Evolutionary conservation across 176 grass and related monocot genomes (phyloP), one percentile per base, ranked within the genome.

Genomic region (Bolboschoenus planiculmis): DNA sequence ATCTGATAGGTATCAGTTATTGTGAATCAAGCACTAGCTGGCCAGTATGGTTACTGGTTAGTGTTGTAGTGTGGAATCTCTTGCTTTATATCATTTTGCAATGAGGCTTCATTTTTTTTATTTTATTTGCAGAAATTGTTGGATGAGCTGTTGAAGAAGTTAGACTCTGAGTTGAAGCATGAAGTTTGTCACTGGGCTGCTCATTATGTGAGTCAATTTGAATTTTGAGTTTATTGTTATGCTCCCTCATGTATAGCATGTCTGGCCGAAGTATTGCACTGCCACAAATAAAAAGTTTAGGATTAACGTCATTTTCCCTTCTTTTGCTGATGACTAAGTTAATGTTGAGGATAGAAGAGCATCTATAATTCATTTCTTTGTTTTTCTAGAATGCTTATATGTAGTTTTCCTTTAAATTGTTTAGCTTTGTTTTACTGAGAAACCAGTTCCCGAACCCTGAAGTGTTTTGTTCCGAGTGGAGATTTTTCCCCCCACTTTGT

Each of bases 151-250:
- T 66, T 99, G 65, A 99, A 84, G 87, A 99, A 99, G 83, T 81
- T 99, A 86, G 97, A 96, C 44, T 90, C 87, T 72, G 93, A 99
- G 82, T 83, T 99, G 75, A 99, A 99, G 78, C 97, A 93, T 85
- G 97, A 99, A 90, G 85, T 99, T 70, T 99, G 97, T 83, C 91
- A 80, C 80, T 99, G 97, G 97, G 97, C 97, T 86, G 97, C 97
- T 83, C 90, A 95, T 76, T 99, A 99, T 81, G 97, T 96, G 76
- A 95, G 95, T 90, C 74, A 85, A 74, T 50, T 44, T 73, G 21
- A 77, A 50, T 31, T 20, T 62, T 30, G 1, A 73, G 18, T 85
- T 37, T 57, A 14, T 42, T 8, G 20, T 78, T 33, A 5, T 11
- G 5, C 62, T 35, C 62, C 14, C 62, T 63, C 59, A 63, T 13